Conservation (phyloP, 305 asterid genomes). For the Plantago rigida region DNA sequence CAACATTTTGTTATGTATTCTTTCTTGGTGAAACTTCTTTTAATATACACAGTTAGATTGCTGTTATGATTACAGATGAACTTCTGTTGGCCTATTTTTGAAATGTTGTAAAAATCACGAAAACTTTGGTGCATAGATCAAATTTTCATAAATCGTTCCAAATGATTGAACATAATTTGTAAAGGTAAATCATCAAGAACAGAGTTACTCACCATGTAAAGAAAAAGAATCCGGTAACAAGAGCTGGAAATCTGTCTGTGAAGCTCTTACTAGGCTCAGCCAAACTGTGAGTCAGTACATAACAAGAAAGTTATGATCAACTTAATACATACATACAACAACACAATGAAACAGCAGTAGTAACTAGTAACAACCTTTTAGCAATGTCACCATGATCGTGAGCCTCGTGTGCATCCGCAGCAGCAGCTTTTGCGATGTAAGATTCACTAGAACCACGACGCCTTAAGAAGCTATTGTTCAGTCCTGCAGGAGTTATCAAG, state of each 20-base stretch:
- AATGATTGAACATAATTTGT: too few relatives aligned
- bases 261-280: conserved; percentile 38
- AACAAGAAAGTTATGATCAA: not conserved
- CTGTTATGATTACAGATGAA: too few relatives aligned
- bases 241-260: conserved; percentile 49
- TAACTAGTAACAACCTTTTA: not conserved
- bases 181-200: not conserved
- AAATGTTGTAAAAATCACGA: too few relatives aligned
- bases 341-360: conserved; percentile 2
- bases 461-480: conserved; percentile 27
- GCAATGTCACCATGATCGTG: conserved; percentile 9
- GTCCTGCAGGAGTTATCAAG: conserved; percentile 18
- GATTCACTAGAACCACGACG: conserved; percentile 23
- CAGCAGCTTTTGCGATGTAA: conserved; percentile 38
- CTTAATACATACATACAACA: not conserved
- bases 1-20: not conserved
- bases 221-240: conserved; percentile 64
- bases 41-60: too few relatives aligned
- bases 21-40: too few relatives aligned
- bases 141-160: too few relatives aligned
- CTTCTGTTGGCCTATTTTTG: too few relatives aligned
- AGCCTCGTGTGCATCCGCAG: conserved; percentile 47
- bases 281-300: conserved; percentile 22
- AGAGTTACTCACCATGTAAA: conserved; percentile 40
- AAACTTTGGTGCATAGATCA: too few relatives aligned